A percentile compares a stretch with the other conserved stretches of the same genome.
Conservation (phyloP, 805 yeast genomes). For the Candida lessepsii region DNA sequence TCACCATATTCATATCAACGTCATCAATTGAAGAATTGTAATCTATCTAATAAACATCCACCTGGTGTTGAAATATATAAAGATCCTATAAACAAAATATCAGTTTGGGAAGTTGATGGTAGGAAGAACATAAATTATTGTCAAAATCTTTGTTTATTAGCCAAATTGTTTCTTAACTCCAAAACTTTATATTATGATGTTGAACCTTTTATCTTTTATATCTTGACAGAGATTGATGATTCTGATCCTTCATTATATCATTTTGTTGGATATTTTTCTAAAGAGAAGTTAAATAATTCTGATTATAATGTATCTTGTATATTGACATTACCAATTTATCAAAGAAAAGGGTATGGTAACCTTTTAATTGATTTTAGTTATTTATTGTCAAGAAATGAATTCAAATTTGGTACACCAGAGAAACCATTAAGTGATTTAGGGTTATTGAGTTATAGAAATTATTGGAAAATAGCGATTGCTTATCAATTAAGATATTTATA, state of each 20-base stretch:
- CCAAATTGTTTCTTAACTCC: constrained; percentile 85
- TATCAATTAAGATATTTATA: constrained; percentile 37
- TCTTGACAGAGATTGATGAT: constrained; percentile 67
- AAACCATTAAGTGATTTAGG: constrained; percentile 91
- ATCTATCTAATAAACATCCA: constrained; percentile 55
- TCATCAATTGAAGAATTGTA: constrained; percentile 72
- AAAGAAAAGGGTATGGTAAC: constrained; percentile 86
- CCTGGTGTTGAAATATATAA: constrained; percentile 50
- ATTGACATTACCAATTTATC: constrained; percentile 82
- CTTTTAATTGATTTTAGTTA: constrained; percentile 88
- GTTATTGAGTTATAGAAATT: constrained; percentile 76
- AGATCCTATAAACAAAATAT: constrained; percentile 27
- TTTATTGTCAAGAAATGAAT: constrained; percentile 69
- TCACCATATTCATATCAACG: constrained; percentile 65
- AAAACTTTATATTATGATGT: constrained; percentile 93
- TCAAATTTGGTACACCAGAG: constrained; percentile 88
- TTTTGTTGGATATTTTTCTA: constrained; percentile 93
- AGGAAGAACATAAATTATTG: constrained; percentile 77
- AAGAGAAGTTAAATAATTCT: constrained; percentile 73
- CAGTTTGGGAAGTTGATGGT: constrained; percentile 67
- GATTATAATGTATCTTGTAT: constrained; percentile 89
- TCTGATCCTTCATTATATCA: constrained; percentile 48
- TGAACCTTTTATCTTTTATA: constrained; percentile 90
- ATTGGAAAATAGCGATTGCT: constrained; percentile 75
- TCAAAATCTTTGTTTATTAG: constrained; percentile 84